These are phyloP conservation scores for Rhizoctonia solani DNA, from an alignment of 1,284 basidiomycete species.

Conservation along the genomic window DNA sequence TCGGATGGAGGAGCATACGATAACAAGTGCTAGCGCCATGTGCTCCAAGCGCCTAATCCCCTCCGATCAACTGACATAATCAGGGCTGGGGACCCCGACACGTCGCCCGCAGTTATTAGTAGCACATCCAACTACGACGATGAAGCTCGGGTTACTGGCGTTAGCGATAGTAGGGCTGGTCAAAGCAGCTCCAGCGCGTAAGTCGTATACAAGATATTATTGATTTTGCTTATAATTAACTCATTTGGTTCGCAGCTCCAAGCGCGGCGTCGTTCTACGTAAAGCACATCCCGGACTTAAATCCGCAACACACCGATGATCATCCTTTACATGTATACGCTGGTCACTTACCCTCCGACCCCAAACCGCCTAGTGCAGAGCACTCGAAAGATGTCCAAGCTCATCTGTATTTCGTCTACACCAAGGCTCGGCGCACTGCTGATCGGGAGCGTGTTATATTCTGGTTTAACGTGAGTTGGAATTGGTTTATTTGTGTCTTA, in stretches of 20 bases:
- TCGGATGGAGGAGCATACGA: no score
- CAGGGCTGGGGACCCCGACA: no score
- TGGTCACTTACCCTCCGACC: conserved; percentile 81
- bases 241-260: conserved; percentile 23
- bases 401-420: conserved; percentile 88
- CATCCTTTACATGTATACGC: conserved; percentile 80
- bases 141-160: not conserved
- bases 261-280: conserved; percentile 86
- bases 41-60: no score
- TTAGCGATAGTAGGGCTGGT: not conserved
- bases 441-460: conserved; percentile 89
- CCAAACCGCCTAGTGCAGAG: conserved; percentile 54
- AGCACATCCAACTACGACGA: conserved; percentile 24
- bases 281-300: conserved; percentile 71
- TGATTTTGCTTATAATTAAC: not conserved
- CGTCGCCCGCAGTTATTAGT: conserved; percentile 23
- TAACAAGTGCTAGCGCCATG: no score
- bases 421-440: conserved; percentile 84
- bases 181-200: conserved; percentile 12
- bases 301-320: conserved; percentile 58
- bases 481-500: conserved; percentile 28
- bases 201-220: not conserved
- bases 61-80: no score
- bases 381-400: conserved; percentile 64
- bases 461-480: conserved; percentile 86